phyloP scores from a whole-genome alignment of 352 stramenopile species.

The Phytophthora litchii region DNA sequence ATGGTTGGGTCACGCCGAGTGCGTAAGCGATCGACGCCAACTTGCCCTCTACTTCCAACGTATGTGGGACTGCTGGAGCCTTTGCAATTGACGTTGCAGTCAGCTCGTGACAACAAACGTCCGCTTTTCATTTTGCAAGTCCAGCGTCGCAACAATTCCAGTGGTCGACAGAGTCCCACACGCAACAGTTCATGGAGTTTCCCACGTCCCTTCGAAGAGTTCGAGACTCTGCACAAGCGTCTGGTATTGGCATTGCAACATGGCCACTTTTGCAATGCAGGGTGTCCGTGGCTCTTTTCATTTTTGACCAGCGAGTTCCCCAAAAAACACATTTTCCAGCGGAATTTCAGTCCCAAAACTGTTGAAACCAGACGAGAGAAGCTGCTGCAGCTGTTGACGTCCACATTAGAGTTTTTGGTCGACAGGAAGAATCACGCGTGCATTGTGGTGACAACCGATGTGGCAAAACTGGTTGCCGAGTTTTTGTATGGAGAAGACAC shows the following conservation, averaged over 20 bases:
- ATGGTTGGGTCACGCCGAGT: slow-evolving; percentile 29
- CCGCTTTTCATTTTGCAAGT: slow-evolving; percentile 31
- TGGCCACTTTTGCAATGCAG: slow-evolving; percentile 40
- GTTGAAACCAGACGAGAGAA: slow-evolving; percentile 22
- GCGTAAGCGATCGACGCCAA: slow-evolving; percentile 18
- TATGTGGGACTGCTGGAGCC: slow-evolving; percentile 37
- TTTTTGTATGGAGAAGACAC: slow-evolving; percentile 33
- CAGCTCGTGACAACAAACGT: slow-evolving; percentile 8
- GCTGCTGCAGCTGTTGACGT: slow-evolving; percentile 22
- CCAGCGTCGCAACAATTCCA: slow-evolving; percentile 14
- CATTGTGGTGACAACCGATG: slow-evolving; percentile 21
- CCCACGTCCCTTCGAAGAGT: slow-evolving; percentile 30
- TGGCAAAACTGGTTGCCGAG: slow-evolving; percentile 32
- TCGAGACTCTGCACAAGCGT: slow-evolving; percentile 26
- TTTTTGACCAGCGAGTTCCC: slow-evolving; percentile 38
- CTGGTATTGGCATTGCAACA: slow-evolving; percentile 32
- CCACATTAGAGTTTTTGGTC: slow-evolving; percentile 33
- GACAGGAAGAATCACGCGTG: slow-evolving; percentile 37
- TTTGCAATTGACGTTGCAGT: slow-evolving; percentile 28
- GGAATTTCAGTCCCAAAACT: slow-evolving; percentile 17
- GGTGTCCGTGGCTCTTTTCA: slow-evolving; percentile 37
- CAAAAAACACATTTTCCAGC: slow-evolving; percentile 38
- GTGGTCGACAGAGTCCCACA: neutral
- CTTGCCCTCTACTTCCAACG: slow-evolving; percentile 17
- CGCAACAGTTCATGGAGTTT: slow-evolving; percentile 22